Conservation (phyloP, 139 green algal species). For the Picocystis salinarum region DNA sequence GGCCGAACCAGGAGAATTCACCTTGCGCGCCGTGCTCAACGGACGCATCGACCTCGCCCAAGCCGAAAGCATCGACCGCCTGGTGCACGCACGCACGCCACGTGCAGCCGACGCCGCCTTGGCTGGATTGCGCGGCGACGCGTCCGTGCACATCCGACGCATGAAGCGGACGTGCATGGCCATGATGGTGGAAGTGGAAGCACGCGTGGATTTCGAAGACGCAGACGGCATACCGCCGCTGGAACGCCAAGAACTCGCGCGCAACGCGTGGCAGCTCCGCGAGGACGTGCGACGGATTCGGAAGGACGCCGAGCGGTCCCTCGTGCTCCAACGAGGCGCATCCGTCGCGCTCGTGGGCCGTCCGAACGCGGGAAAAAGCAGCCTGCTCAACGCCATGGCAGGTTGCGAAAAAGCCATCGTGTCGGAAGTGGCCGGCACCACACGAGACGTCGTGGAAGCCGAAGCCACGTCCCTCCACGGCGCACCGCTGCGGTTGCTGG, state of each 20-base stretch:
- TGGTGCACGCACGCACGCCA: slow-evolving; percentile 56
- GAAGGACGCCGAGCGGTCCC: slow-evolving; percentile 52
- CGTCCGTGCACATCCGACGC: background rate
- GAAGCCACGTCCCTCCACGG: slow-evolving; percentile 39
- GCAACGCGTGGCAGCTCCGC: background rate
- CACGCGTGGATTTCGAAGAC: slow-evolving; percentile 76
- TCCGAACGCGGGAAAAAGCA: slow-evolving; percentile 80
- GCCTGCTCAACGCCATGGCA: slow-evolving; percentile 75
- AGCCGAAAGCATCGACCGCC: slow-evolving; percentile 66
- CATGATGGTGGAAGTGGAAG: slow-evolving; percentile 74
- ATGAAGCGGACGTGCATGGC: slow-evolving; percentile 25
- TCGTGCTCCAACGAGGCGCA: background rate
- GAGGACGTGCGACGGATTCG: slow-evolving; percentile 55
- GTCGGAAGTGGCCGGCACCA: slow-evolving; percentile 80
- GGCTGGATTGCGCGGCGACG: slow-evolving; percentile 39
- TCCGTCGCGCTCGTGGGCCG: background rate
- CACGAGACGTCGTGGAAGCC: slow-evolving; percentile 83
- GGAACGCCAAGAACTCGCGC: slow-evolving; percentile 25
- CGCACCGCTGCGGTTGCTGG: slow-evolving; percentile 73
- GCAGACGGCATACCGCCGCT: slow-evolving; percentile 80
- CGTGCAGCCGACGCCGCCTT: slow-evolving; percentile 74
- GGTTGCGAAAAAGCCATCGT: slow-evolving; percentile 76
- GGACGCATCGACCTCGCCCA: slow-evolving; percentile 73
- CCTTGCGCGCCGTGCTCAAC: slow-evolving; percentile 87
- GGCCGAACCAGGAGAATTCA: slow-evolving; percentile 83